These are phyloP conservation scores for Debaryomyces prosopidis DNA, from an alignment of 805 yeast genomes.

Conservation along the genomic window DNA sequence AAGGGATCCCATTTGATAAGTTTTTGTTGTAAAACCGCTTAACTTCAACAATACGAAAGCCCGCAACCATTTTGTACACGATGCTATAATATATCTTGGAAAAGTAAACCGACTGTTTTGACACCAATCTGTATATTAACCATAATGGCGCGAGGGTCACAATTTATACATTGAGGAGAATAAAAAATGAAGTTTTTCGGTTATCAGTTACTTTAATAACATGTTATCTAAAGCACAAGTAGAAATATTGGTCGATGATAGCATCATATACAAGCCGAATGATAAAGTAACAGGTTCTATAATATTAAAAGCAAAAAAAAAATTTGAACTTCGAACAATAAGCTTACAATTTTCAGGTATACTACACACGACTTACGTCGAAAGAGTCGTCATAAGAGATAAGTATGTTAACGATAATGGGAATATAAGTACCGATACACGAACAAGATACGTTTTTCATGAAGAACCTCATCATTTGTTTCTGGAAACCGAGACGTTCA, in stretches of 20 bases:
- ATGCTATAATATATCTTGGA: too few species aligned
- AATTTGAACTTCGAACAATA: not conserved
- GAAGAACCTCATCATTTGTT: not conserved
- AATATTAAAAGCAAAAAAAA: not conserved
- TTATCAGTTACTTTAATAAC: too few species aligned
- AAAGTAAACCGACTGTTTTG: too few species aligned
- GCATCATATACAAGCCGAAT: conserved; percentile 1
- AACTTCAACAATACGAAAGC: too few species aligned
- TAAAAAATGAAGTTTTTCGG: too few species aligned
- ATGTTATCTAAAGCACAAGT: conserved; percentile 4
- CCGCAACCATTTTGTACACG: too few species aligned
- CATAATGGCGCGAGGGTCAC: too few species aligned
- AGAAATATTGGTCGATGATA: conserved; percentile 1
- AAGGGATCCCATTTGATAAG: too few species aligned
- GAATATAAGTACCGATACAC: not conserved
- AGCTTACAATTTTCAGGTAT: not conserved
- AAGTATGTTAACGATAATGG: not conserved
- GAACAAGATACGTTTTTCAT: not conserved
- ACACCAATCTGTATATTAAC: too few species aligned
- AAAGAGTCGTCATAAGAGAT: not conserved
- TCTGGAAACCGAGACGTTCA: not conserved
- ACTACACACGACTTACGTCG: not conserved
- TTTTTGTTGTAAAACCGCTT: too few species aligned
- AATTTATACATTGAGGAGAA: too few species aligned
- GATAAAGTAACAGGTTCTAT: conserved; percentile 1